phyloP scores from a whole-genome alignment of 495 filamentous ascomycete genomes.

The Tuber borchii region DNA sequence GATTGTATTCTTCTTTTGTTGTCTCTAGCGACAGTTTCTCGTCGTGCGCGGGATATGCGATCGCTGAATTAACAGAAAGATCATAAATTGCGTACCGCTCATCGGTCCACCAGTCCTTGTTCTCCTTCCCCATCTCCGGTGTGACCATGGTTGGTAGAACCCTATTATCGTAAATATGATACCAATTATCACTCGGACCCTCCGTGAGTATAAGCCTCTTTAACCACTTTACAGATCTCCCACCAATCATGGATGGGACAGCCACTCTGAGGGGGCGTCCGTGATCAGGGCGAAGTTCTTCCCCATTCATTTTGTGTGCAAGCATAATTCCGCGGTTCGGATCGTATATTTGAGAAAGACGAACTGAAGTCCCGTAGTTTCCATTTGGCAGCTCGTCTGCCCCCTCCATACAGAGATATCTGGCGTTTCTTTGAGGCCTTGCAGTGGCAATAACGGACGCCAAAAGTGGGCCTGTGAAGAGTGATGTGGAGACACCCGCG shows the following conservation, averaged over 20 bases:
- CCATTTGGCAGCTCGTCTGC: conserved; percentile 87
- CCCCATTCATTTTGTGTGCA: conserved; percentile 89
- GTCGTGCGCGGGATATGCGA: conserved; percentile 74
- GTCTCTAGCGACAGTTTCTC: conserved; percentile 55
- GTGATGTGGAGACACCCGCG: conserved; percentile 77
- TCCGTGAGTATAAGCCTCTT: conserved; percentile 75
- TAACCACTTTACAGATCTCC: conserved; percentile 92
- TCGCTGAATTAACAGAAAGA: conserved; percentile 79
- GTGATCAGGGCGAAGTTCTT: conserved; percentile 75
- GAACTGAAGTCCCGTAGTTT: conserved; percentile 81
- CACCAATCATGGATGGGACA: conserved; percentile 90
- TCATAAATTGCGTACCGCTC: conserved; percentile 95
- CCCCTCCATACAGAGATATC: conserved; percentile 89
- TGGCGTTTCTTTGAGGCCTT: conserved; percentile 61
- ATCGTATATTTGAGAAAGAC: conserved; percentile 84
- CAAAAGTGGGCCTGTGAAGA: conserved; percentile 82
- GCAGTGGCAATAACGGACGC: conserved; percentile 65
- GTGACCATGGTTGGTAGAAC: conserved; percentile 84
- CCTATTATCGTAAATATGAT: conserved; percentile 91
- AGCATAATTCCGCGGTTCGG: conserved; percentile 80
- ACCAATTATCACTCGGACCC: conserved; percentile 86
- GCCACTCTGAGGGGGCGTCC: conserved; percentile 78
- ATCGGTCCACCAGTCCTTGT: conserved; percentile 79
- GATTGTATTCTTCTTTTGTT: conserved; percentile 49
- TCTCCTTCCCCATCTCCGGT: conserved; percentile 69